Conservation (phyloP, 2,329 filamentous ascomycete species). For the Clonostachys sp. region DNA sequence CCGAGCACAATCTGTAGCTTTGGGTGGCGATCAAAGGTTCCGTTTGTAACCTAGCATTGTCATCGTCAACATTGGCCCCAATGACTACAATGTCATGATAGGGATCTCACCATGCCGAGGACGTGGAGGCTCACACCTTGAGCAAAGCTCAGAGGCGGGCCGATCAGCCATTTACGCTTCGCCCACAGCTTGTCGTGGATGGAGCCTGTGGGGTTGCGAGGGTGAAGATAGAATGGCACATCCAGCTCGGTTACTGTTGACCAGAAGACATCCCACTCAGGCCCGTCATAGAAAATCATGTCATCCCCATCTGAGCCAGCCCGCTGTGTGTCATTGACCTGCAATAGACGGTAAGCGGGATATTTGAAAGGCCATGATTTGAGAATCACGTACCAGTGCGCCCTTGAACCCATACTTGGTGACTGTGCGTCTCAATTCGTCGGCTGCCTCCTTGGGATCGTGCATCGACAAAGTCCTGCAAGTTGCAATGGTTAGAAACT, state of each 20-base stretch:
- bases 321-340: slow-evolving; percentile 56
- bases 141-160: slow-evolving; percentile 54
- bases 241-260: slow-evolving; percentile 50
- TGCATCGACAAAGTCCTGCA: slow-evolving; percentile 45
- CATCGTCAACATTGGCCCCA: too few species aligned
- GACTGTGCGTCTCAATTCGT: slow-evolving; percentile 48
- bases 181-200: slow-evolving; percentile 55
- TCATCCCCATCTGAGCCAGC: slow-evolving; percentile 52
- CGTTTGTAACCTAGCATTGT: slow-evolving; percentile 27
- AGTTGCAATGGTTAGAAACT: background rate
- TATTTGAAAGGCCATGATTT: too few species aligned
- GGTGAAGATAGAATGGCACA: slow-evolving; percentile 62
- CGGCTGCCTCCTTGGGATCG: slow-evolving; percentile 41
- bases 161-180: slow-evolving; percentile 54
- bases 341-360: too few species aligned
- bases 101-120: slow-evolving; percentile 31
- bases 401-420: slow-evolving; percentile 57
- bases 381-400: slow-evolving; percentile 26
- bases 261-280: slow-evolving; percentile 61
- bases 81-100: too few species aligned
- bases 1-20: slow-evolving; percentile 39
- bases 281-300: slow-evolving; percentile 60
- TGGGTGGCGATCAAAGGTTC: slow-evolving; percentile 43
- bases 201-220: slow-evolving; percentile 49
- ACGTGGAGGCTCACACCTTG: slow-evolving; percentile 55